These are phyloP conservation scores for Apiospora sp. DNA, from an alignment of 2,329 filamentous ascomycete species.

Conservation along the genomic window DNA sequence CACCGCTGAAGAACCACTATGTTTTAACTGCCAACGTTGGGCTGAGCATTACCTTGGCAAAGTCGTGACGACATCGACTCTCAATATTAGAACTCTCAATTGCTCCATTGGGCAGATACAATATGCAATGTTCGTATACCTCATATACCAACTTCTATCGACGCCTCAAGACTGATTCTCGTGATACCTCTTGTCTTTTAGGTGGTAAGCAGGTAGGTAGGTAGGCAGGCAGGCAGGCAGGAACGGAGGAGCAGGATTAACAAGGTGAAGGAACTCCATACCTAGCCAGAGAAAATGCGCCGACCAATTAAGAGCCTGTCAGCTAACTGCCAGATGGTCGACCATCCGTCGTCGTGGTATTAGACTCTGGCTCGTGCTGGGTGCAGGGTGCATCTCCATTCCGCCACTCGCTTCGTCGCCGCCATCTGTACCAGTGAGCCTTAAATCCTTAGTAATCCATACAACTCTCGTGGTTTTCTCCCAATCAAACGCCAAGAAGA, in stretches of 20 bases:
- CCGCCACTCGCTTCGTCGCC: background rate
- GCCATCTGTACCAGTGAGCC: background rate
- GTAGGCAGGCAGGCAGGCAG: background rate
- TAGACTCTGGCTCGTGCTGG: no score
- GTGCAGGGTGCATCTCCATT: background rate
- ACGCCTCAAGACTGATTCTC: background rate
- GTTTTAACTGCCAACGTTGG: background rate
- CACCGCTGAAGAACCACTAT: background rate
- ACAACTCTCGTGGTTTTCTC: background rate
- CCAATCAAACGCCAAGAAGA: background rate
- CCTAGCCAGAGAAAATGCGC: background rate
- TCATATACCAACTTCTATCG: background rate
- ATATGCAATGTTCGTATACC: background rate
- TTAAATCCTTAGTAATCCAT: background rate
- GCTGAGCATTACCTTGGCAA: background rate
- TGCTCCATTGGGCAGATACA: background rate
- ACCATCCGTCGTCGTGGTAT: background rate
- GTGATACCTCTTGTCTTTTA: background rate
- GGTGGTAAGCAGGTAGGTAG: background rate
- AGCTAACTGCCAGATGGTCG: background rate
- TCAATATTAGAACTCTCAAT: background rate
- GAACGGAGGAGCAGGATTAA: background rate
- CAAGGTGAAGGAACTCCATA: background rate
- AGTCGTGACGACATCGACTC: slow-evolving; percentile 17
- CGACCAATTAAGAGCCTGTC: background rate